Conservation (phyloP, 176 grass and related monocot genomes). For the Coix lacrymajobi region DNA sequence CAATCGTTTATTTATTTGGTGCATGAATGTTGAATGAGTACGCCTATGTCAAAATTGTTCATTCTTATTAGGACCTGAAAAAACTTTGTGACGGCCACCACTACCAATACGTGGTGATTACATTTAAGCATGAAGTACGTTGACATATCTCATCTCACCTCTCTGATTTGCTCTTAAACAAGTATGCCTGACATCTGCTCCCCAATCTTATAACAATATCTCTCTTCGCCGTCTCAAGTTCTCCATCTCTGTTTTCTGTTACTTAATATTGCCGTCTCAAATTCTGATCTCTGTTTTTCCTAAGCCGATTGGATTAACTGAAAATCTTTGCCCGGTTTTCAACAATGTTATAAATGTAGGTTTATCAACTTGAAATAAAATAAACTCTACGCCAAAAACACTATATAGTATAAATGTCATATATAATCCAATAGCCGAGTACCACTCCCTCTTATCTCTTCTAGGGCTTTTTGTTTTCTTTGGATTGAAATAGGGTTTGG, state of each 20-base stretch:
- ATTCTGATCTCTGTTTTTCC: neutral
- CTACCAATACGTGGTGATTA: neutral
- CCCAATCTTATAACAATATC: conserved; percentile 2
- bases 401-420: neutral
- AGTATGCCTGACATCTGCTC: conserved; percentile 3
- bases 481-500: too few species aligned
- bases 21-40: neutral
- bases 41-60: neutral
- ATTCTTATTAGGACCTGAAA: neutral
- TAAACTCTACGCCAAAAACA: neutral
- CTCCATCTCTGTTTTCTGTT: neutral
- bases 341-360: conserved; percentile 1
- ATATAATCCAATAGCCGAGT: neutral
- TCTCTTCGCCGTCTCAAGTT: neutral
- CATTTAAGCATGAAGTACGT: conserved; percentile 1
- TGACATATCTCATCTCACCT: conserved; percentile 36
- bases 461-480: too few species aligned
- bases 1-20: neutral
- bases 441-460: neutral
- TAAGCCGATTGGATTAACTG: neutral
- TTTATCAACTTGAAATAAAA: neutral
- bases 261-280: neutral
- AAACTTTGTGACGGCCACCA: neutral
- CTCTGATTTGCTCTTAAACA: conserved; percentile 24
- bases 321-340: neutral